A percentile compares a stretch with the other conserved stretches of the same genome.
These are phyloP conservation scores for Vararia minispora DNA, from an alignment of 768 basidiomycete genomes.

Conservation along the genomic window DNA sequence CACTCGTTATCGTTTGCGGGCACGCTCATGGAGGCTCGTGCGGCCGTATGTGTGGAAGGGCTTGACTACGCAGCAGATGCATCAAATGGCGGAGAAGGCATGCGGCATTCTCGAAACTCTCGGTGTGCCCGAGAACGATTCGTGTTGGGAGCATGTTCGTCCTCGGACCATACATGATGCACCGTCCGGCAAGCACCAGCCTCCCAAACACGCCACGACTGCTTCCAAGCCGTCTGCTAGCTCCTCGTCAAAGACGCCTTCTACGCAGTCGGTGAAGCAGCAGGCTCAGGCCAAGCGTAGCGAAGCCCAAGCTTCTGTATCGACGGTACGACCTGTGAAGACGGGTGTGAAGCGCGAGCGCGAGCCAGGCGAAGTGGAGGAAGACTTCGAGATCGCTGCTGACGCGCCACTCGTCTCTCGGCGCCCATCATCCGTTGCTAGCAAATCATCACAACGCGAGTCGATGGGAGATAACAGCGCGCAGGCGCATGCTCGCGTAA, in stretches of 20 bases:
- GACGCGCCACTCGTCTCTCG: too few relatives aligned
- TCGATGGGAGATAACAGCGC: too few relatives aligned
- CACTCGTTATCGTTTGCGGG: conserved; percentile 42
- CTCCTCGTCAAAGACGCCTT: not conserved
- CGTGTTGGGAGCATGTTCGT: conserved; percentile 48
- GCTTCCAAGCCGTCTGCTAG: not conserved
- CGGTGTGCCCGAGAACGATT: conserved; percentile 47
- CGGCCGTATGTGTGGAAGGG: conserved; percentile 54
- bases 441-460: too few relatives aligned
- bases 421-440: too few relatives aligned
- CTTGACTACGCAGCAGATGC: conserved; percentile 36
- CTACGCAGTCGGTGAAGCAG: not conserved
- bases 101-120: conserved; percentile 36
- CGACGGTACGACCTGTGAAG: conserved; percentile 3
- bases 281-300: conserved; percentile 4
- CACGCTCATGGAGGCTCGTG: conserved; percentile 52
- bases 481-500: too few relatives aligned
- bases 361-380: conserved; percentile 17
- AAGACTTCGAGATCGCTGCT: conserved; percentile 19
- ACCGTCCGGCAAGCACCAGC: not conserved
- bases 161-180: too few relatives aligned
- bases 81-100: conserved; percentile 39
- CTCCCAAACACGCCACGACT: not conserved
- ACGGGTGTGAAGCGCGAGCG: conserved; percentile 11
- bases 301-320: conserved; percentile 2